These are phyloP conservation scores for Salvia sclarea DNA, from an alignment of 305 asterid genomes.

Conservation along the genomic window DNA sequence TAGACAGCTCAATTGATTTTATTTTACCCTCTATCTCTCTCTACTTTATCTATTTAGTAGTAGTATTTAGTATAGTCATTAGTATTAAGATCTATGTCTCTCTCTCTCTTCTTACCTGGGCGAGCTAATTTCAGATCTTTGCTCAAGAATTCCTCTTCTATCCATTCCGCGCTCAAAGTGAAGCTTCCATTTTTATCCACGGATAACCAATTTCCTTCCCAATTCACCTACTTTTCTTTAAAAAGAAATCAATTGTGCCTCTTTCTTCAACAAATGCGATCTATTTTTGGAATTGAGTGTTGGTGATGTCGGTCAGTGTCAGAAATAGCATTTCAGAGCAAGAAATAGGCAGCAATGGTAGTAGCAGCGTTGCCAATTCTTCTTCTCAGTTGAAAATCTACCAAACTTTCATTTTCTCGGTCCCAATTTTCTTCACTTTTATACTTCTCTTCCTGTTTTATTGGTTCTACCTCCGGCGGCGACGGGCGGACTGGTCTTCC, in stretches of 20 bases:
- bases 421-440: slow-evolving; percentile 72
- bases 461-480: slow-evolving; percentile 69
- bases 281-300: slow-evolving; percentile 15
- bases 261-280: slow-evolving; percentile 25
- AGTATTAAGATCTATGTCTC: slow-evolving; percentile 21
- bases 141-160: background rate
- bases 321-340: slow-evolving; percentile 31
- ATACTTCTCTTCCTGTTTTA: slow-evolving; percentile 65
- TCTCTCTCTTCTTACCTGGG: background rate
- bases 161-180: background rate
- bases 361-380: slow-evolving; percentile 41
- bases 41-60: background rate
- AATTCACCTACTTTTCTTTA: background rate
- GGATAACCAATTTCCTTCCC: background rate
- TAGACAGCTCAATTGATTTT: background rate
- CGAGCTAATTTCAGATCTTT: slow-evolving; percentile 21
- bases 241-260: slow-evolving; percentile 15
- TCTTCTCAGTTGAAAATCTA: slow-evolving; percentile 52
- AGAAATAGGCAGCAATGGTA: slow-evolving; percentile 24
- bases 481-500: slow-evolving; percentile 70
- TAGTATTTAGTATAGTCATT: too few relatives aligned
- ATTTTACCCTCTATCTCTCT: background rate
- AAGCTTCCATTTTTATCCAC: background rate
- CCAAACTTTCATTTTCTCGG: slow-evolving; percentile 75
- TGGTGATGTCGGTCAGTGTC: slow-evolving; percentile 34